These are phyloP conservation scores for Aphanocladium album DNA, from an alignment of 2,329 filamentous ascomycete genomes.

Conservation along the genomic window DNA sequence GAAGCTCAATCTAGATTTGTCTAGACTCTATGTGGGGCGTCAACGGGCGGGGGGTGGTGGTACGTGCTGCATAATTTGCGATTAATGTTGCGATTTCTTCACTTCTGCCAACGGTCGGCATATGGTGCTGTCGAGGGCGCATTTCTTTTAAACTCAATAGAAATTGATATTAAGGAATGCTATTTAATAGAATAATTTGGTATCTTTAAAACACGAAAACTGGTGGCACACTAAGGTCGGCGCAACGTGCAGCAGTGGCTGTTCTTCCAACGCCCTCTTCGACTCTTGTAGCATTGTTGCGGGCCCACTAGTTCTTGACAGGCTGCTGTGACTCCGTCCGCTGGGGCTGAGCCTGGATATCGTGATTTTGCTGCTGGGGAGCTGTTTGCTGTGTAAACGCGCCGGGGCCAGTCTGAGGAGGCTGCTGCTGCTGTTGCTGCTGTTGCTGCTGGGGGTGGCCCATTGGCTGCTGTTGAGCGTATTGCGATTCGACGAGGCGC, in stretches of 20 bases:
- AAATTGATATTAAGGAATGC: neutral
- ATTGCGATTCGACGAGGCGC: constrained; percentile 13
- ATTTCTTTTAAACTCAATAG: neutral
- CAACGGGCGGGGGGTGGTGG: neutral
- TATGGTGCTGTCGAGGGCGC: neutral
- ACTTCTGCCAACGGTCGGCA: neutral
- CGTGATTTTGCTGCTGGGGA: neutral
- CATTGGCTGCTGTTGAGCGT: constrained; percentile 11
- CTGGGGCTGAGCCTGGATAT: neutral
- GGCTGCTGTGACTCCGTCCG: neutral
- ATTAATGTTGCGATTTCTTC: neutral
- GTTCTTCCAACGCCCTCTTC: no score
- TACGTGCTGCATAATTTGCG: neutral
- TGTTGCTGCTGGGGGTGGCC: constrained; percentile 3
- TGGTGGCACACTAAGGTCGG: no score
- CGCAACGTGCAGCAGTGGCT: no score
- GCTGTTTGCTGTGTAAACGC: neutral
- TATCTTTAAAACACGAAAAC: neutral
- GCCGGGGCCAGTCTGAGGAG: neutral
- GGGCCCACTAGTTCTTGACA: neutral
- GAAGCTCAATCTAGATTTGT: no score
- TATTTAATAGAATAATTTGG: neutral
- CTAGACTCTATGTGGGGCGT: neutral
- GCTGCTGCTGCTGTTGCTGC: constrained; percentile 2
- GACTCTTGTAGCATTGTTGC: neutral